Percentiles rank a stretch among this genome's conserved stretches.
Evolutionary conservation across 495 filamentous ascomycete species (phyloP).

Genomic region (Penicillium turbatum): DNA sequence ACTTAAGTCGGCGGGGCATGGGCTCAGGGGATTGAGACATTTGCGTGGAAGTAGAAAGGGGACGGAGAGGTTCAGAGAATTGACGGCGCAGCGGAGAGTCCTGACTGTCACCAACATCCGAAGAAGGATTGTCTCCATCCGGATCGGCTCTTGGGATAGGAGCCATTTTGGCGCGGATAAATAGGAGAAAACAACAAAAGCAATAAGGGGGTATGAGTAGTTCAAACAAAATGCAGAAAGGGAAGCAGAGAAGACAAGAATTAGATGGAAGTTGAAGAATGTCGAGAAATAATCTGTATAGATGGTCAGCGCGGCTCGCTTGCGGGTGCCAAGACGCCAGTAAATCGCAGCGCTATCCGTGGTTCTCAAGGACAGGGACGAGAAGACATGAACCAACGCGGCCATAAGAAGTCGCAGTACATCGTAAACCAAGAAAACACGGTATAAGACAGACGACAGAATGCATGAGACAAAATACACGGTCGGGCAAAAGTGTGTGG

Average conservation of each 20-base stretch:
- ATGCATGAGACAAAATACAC: slow-evolving; percentile 16
- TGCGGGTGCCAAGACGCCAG: slow-evolving; percentile 42
- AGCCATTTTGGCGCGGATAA: slow-evolving; percentile 25
- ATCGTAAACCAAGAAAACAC: neutral
- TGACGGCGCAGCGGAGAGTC: slow-evolving; percentile 43
- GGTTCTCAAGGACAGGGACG: slow-evolving; percentile 11
- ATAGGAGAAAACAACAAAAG: neutral
- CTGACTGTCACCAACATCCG: slow-evolving; percentile 38
- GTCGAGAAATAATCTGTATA: slow-evolving; percentile 28
- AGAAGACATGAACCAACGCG: neutral
- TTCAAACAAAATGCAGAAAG: neutral
- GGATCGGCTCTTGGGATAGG: slow-evolving; percentile 35
- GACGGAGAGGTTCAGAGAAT: slow-evolving; percentile 41
- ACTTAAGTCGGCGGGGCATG: slow-evolving; percentile 24
- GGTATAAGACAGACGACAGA: neutral
- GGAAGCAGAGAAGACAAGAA: slow-evolving; percentile 3
- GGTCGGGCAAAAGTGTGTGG: slow-evolving; percentile 33
- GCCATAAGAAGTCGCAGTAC: neutral
- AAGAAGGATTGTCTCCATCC: slow-evolving; percentile 39
- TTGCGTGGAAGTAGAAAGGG: slow-evolving; percentile 36
- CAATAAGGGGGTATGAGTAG: neutral
- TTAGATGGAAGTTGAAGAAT: slow-evolving; percentile 11
- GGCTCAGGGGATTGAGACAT: slow-evolving; percentile 37
- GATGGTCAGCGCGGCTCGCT: slow-evolving; percentile 40
- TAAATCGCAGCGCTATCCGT: slow-evolving; percentile 31